phyloP scores from a whole-genome alignment of 2,329 filamentous ascomycete species.

The Xylaria sp. region DNA sequence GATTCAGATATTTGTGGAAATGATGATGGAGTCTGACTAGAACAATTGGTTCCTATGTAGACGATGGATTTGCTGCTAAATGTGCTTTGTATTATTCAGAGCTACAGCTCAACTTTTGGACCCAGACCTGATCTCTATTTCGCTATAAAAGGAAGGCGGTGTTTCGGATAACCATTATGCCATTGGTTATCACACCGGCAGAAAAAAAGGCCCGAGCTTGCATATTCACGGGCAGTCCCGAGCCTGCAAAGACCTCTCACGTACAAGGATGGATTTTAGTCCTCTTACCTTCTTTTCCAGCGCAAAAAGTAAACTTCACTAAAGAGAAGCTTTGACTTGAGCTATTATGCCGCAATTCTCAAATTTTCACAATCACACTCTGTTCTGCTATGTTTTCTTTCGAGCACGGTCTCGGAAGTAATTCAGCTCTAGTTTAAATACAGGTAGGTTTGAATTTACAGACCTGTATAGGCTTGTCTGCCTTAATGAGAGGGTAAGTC shows the following conservation, averaged over 20 bases:
- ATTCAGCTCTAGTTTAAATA: background rate
- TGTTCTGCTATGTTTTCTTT: background rate
- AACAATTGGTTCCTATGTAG: background rate
- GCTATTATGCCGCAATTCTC: background rate
- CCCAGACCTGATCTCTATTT: constrained; percentile 2
- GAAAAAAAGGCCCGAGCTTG: constrained; percentile 35
- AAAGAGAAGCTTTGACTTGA: background rate
- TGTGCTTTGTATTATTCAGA: constrained; percentile 5
- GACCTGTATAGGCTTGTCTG: background rate
- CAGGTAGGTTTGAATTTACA: background rate
- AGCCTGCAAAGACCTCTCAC: background rate
- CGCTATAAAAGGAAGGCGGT: constrained; percentile 44
- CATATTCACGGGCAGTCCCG: background rate
- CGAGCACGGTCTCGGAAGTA: background rate
- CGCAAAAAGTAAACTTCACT: background rate
- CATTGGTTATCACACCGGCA: constrained; percentile 36
- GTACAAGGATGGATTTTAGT: background rate
- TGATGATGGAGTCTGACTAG: background rate
- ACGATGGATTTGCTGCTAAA: constrained; percentile 5
- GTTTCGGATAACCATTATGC: constrained; percentile 39
- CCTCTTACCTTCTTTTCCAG: background rate
- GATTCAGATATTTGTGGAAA: background rate
- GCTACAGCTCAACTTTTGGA: constrained; percentile 18
- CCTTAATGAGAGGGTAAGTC: constrained; percentile 15
- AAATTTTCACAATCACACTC: background rate